Conservation (phyloP, 169 alveolate species). For the Cryptosporidium felis region DNA sequence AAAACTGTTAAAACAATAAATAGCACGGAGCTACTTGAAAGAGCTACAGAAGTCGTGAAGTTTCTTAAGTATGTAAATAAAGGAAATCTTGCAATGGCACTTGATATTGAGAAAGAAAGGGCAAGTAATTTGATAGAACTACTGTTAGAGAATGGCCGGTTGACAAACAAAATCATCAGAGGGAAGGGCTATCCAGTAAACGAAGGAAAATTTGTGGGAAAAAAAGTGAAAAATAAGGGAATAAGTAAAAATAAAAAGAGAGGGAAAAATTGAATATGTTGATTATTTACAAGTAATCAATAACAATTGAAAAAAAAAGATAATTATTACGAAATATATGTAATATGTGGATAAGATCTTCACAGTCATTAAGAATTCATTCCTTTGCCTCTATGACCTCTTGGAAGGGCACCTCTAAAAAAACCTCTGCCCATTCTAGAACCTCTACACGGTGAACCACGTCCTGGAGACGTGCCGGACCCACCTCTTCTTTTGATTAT, state of each 20-base stretch:
- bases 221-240: conserved; percentile 23
- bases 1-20: conserved; percentile 42
- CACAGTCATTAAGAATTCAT: neutral
- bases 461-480: conserved; percentile 24
- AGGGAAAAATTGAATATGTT: neutral
- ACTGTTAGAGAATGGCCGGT: conserved; percentile 27
- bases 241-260: neutral
- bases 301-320: neutral
- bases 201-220: neutral
- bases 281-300: neutral
- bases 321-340: conserved; percentile 31
- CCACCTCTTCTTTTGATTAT: conserved; percentile 75
- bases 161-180: neutral
- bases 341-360: neutral
- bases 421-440: conserved; percentile 75
- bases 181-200: conserved; percentile 39
- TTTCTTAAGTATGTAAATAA: conserved; percentile 59
- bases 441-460: conserved; percentile 40
- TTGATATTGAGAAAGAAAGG: conserved; percentile 58
- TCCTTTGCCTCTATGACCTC: conserved; percentile 71
- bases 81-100: conserved; percentile 68
- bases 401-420: conserved; percentile 70
- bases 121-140: conserved; percentile 42
- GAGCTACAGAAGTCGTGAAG: conserved; percentile 47
- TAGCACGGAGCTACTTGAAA: conserved; percentile 22